phyloP scores from a whole-genome alignment of 169 alveolate species.

The Plasmodium fragile region DNA sequence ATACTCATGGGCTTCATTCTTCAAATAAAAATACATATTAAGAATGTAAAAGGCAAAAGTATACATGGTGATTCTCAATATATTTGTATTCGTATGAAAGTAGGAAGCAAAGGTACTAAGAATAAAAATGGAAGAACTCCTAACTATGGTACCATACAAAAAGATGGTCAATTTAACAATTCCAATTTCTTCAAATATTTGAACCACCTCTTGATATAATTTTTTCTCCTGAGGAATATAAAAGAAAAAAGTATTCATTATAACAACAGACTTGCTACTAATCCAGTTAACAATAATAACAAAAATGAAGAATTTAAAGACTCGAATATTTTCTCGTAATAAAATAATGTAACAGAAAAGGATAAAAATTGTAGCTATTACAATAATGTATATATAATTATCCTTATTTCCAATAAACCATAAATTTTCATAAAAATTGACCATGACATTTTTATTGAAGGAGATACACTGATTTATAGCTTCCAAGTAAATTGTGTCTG shows the following conservation, averaged over 20 bases:
- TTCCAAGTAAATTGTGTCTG: slow-evolving; percentile 32
- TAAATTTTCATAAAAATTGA: slow-evolving; percentile 57
- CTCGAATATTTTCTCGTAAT: slow-evolving; percentile 44
- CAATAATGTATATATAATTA: slow-evolving; percentile 41
- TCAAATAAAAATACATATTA: slow-evolving; percentile 63
- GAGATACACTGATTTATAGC: slow-evolving; percentile 27
- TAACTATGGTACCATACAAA: slow-evolving; percentile 65
- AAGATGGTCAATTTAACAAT: slow-evolving; percentile 34
- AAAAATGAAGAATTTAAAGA: slow-evolving; percentile 65
- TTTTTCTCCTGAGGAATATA: slow-evolving; percentile 38
- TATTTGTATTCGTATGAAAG: slow-evolving; percentile 53
- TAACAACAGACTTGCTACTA: slow-evolving; percentile 57
- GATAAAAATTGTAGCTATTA: slow-evolving; percentile 33
- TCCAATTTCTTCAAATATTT: slow-evolving; percentile 48
- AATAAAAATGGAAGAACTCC: slow-evolving; percentile 69
- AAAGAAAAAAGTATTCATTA: slow-evolving; percentile 50
- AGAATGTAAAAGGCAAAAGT: slow-evolving; percentile 49
- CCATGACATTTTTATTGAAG: slow-evolving; percentile 19
- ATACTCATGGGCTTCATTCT: slow-evolving; percentile 70
- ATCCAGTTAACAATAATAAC: slow-evolving; percentile 67
- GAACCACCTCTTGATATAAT: slow-evolving; percentile 40
- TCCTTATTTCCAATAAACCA: slow-evolving; percentile 65
- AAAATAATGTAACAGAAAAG: slow-evolving; percentile 43
- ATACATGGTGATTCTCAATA: slow-evolving; percentile 31
- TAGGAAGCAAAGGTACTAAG: slow-evolving; percentile 74